Base-by-base conservation (phyloP, 2,329 filamentous ascomycete species). In the Ploettnerulaceae sp. region DNA sequence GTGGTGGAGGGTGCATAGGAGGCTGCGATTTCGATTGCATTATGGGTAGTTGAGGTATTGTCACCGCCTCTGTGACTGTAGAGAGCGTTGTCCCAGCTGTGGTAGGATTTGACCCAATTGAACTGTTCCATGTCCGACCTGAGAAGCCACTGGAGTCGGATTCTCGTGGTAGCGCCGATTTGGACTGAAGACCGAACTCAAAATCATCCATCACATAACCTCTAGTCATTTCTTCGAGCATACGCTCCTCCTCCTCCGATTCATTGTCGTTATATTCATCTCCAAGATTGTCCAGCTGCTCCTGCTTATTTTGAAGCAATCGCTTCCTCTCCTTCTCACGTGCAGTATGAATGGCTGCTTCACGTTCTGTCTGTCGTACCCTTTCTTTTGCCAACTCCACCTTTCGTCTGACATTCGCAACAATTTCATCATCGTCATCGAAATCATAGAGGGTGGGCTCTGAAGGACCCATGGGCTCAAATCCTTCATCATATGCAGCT, bases 401-500 rank as follows among this genome's bases (percentile, higher is more conserved):
- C 57, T 80, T 84, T 31, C 77, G 74, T 57, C 82, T 69, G 3
- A 79, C 77, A 52, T 77, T 78, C 0, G 71, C 72, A 7, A 76
- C 71, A 17, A 72, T 66, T 22, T 76, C 57, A 22, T 68, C 67
- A 37, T 71, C 64, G n/a, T 67, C 66, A 36, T 71, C 64, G 26
- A 68, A 61, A 18, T 67, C 58, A 44, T 57, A 58, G 21, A 33
- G 51, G 31, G 37, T 44, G 25, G 34, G 31, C 22, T 56, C 54
- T 1, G 42, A 9, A 5, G 73, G 66, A 14, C 74, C 73, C 64
- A 77, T 80, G 3, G 86, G 86, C 61, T 95, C 89, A 53, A 89
- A 86, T 0, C 87, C 87, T 53, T 96, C 89, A 63, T 95, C 86
- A 64, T 97, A 98, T 4, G 91, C 93, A 40, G 91, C 91, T 66